Evolutionary conservation across 225 moss, liverwort and hornwort species (phyloP).

Genomic region (Marchantia polymorpha): DNA sequence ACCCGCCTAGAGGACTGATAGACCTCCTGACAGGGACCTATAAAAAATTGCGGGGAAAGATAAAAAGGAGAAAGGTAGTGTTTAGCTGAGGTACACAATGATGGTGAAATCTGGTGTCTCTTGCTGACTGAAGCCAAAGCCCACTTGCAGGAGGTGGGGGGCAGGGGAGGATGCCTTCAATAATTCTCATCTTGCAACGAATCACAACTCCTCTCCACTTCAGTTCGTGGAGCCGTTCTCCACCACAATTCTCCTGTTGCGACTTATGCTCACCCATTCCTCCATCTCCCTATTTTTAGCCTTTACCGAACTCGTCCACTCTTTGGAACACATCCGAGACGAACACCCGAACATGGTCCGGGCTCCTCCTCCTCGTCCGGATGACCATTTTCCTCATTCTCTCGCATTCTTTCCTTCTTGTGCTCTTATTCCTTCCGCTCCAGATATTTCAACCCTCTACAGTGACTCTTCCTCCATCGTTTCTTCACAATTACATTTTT

Average conservation of each 20-base stretch:
- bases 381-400: no score
- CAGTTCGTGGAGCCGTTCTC: neutral
- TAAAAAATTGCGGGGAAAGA: neutral
- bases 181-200: neutral
- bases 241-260: neutral
- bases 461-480: no score
- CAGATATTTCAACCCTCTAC: no score
- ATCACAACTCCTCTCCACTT: neutral
- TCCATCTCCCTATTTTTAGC: neutral
- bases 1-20: neutral
- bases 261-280: neutral
- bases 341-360: neutral
- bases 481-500: no score
- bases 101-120: neutral
- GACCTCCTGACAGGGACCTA: neutral
- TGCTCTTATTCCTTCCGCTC: no score
- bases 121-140: neutral
- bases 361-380: neutral
- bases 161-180: neutral
- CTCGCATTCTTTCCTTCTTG: no score
- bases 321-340: neutral
- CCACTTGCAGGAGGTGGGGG: neutral
- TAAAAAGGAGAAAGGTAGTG: neutral
- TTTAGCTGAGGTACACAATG: neutral
- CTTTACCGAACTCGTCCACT: neutral